Evolutionary conservation across 2,329 filamentous ascomycete genomes (phyloP).

Genomic region (Epichloe bromicola): DNA sequence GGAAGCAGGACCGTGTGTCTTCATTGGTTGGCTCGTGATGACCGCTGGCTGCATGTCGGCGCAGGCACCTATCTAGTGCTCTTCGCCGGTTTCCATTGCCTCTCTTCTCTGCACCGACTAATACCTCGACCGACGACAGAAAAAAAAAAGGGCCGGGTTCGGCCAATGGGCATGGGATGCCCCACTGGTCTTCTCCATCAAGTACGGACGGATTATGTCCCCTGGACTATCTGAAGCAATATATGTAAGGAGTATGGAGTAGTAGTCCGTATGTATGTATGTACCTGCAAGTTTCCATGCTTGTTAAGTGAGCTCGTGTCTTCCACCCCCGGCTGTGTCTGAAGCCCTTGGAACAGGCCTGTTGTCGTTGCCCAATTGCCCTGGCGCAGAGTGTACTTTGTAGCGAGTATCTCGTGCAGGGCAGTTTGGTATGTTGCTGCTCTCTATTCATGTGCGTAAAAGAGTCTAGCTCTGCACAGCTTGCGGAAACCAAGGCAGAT

Average conservation of each 20-base stretch:
- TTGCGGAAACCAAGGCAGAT: not conserved
- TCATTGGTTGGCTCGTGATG: constrained; percentile 2
- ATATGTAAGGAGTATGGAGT: not conserved
- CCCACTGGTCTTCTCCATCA: not conserved
- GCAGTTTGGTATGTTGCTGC: too few relatives aligned
- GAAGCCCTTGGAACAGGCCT: not conserved
- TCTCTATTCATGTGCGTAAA: not conserved
- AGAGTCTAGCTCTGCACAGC: not conserved
- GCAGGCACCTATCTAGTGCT: not conserved
- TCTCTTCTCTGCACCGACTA: not conserved
- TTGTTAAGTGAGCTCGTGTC: not conserved
- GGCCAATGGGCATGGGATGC: too few relatives aligned
- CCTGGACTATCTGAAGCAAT: constrained; percentile 3
- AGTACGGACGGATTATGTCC: not conserved
- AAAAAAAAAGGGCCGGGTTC: too few relatives aligned
- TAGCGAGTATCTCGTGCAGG: not conserved
- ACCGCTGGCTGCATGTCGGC: constrained; percentile 1
- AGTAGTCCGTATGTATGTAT: too few relatives aligned
- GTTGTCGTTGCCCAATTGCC: not conserved
- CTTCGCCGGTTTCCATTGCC: constrained; percentile 1
- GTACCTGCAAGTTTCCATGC: not conserved
- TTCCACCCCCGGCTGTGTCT: not conserved
- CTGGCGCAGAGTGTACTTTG: not conserved
- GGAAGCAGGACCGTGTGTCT: not conserved
- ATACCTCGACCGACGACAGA: not conserved